Base-by-base conservation (phyloP, 1,284 basidiomycete species). In the Sporisorium exsertum region DNA sequence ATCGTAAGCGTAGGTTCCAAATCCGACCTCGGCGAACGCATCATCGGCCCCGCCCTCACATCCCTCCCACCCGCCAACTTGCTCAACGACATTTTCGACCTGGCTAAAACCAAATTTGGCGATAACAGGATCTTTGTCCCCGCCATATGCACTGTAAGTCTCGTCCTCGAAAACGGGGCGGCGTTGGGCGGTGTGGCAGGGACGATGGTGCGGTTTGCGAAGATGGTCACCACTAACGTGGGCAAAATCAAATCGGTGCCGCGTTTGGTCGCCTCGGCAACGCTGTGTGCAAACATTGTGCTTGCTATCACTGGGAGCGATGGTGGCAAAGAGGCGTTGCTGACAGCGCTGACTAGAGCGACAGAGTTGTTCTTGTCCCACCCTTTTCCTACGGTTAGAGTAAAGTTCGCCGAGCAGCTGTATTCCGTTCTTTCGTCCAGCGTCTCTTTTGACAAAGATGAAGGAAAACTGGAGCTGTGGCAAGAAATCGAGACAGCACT, bases 111-210 rank as follows among this genome's bases (percentile, higher is more conserved):
- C 5, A 50, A 75, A 18, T 78, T 77, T 33, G 67, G 70, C 18
- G 61, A 81, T 35, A 83, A 82, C 55, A 57, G 77, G 0, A 55
- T 72, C 20, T 76, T 80, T 37, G 49, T 83, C 5, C 79, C 82
- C 13, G 53, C 65, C 16, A 32, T 82, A 0, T 37, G 51, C 18
- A 72, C 77, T 3, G 57, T 71, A 13, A 72, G 67, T 16, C 64
- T 79, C 18, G 33, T 83, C 5, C 57, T 83, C 49, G 81, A 83
- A 20, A 64, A 66, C 24, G 80, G 67, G 2, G 64, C 64, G 4
- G 24, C 22, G 15, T 33, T 57, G 0, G 4, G n/a, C 0, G 26
- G 24, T 8, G 22, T 55, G 1, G 33, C 43, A 1, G 42, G 42
- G 0, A 27, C 47, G 1, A 40, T 77, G 3, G 22, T 27, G 0